Evolutionary conservation across 202 grass and related monocot species (phyloP).

Genomic region (Carex sylvatica): DNA sequence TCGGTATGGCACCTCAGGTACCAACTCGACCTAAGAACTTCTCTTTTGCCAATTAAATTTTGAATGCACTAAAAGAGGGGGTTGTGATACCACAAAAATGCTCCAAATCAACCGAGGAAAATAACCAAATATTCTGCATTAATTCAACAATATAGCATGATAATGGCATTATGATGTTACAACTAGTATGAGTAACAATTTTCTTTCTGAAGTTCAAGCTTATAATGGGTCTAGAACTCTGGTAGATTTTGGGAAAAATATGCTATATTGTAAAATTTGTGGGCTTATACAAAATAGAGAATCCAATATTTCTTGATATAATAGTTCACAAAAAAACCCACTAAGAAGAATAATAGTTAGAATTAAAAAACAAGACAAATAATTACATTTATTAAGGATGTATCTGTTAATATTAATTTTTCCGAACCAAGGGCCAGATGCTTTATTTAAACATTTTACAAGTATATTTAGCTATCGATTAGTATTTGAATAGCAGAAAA

Average conservation of each 20-base stretch:
- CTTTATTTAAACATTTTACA: neutral
- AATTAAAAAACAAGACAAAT: neutral
- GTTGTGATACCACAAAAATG: neutral
- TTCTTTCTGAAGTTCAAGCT: neutral
- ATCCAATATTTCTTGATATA: neutral
- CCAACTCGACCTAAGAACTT: neutral
- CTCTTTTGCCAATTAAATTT: neutral
- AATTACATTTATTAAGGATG: neutral
- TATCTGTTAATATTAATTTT: neutral
- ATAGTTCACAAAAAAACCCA: neutral
- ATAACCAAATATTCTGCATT: constrained; percentile 1
- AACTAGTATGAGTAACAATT: neutral
- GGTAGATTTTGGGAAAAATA: neutral
- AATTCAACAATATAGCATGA: neutral
- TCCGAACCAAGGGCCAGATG: neutral
- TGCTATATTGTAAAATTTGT: neutral
- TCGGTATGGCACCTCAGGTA: neutral
- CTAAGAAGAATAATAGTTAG: neutral
- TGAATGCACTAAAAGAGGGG: neutral
- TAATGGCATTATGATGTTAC: constrained; percentile 6
- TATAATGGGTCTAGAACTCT: neutral
- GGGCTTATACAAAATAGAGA: neutral
- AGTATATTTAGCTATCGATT: neutral
- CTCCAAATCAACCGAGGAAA: neutral
- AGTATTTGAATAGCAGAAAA: neutral